Evolutionary conservation across 1,284 basidiomycete genomes (phyloP).

Genomic region (Pascua sp.): DNA sequence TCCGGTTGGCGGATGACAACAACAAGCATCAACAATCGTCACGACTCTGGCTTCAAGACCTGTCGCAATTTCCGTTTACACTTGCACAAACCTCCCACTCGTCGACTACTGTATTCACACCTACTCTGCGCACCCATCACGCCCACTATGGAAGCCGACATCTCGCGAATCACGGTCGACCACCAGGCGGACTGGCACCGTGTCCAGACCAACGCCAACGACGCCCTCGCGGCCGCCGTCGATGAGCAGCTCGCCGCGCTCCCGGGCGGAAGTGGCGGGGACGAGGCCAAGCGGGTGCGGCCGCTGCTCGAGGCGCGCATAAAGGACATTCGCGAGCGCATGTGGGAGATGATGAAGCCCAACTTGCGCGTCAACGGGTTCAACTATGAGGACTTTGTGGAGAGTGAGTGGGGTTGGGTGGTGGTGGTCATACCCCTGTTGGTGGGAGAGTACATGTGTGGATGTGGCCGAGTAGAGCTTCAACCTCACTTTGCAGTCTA

Average conservation of each 20-base stretch:
- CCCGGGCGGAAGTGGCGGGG: slow-evolving; percentile 36
- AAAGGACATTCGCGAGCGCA: slow-evolving; percentile 22
- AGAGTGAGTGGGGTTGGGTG: slow-evolving; percentile 44
- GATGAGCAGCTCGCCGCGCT: slow-evolving; percentile 36
- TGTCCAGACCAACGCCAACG: slow-evolving; percentile 35
- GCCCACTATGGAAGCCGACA: background rate
- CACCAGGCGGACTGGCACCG: slow-evolving; percentile 42
- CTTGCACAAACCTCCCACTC: too few species aligned
- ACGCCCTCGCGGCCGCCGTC: slow-evolving; percentile 23
- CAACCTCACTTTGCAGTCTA: too few species aligned
- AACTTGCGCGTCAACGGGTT: slow-evolving; percentile 76
- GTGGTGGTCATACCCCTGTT: too few species aligned
- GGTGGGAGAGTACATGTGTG: too few species aligned
- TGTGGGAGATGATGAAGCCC: slow-evolving; percentile 60
- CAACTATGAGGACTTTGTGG: slow-evolving; percentile 63
- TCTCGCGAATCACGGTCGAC: slow-evolving; percentile 33
- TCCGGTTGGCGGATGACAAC: too few species aligned
- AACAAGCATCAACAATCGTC: too few species aligned
- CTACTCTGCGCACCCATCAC: too few species aligned
- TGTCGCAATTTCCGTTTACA: too few species aligned
- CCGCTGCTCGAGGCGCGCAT: slow-evolving; percentile 40
- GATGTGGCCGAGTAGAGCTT: too few species aligned
- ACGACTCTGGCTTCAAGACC: too few species aligned
- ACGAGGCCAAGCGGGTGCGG: slow-evolving; percentile 28
- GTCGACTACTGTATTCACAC: too few species aligned